Evolutionary conservation across 192 early-diverging fungal species (phyloP), one percentile per base, ranked within the genome.

Genomic region (Coemansia sp.): DNA sequence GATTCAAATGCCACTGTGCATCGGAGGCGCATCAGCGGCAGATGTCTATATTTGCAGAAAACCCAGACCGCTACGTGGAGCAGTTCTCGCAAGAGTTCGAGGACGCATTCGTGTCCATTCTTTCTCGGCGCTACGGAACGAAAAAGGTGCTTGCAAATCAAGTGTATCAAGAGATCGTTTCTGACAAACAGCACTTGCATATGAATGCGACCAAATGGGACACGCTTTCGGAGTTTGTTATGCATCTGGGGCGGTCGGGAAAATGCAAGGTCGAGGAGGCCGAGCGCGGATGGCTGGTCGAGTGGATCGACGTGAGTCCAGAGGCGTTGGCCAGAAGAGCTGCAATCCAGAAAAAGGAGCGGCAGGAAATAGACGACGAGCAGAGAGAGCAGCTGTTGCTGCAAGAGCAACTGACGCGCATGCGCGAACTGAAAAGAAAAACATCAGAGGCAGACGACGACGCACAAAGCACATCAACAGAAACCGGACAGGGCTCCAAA

Each of bases 171-270:
- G 97, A 99, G 74, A 94, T 95, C 36, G 93, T 99, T 64, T 77
- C 89, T 6, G 93, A 99, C 74, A 79, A 90, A 33, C 83, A 92
- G 55, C 97, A 99, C 77, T 64, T 95, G 45, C 97, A 99, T 68
- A 96, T 99, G 95, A 99, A 97, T 66, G 83, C 94, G 2, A 99
- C 97, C 0, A 73, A 86, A 57, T 99, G 97, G 97, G 81, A 88
- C 5, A 86, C 94, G n/a, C 77, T 99, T 33, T 83, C 89, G 7
- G 94, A 93, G 45, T 99, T 96, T 75, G 85, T 89, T 46, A 93
- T 89, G 80, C 81, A 92, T 69, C 71, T 99, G 41, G 95, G 95
- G 3, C 85, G 85, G 56, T 86, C 93, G 67, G 95, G 95, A 8
- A 83, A 90, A 25, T 88, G 89, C 57, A 76, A 83, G 46, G 93